Percentiles rank a stretch among this genome's conserved stretches.
These are phyloP conservation scores for Alternaria gaisen DNA, from an alignment of 2,329 filamentous ascomycete genomes.

Conservation along the genomic window DNA sequence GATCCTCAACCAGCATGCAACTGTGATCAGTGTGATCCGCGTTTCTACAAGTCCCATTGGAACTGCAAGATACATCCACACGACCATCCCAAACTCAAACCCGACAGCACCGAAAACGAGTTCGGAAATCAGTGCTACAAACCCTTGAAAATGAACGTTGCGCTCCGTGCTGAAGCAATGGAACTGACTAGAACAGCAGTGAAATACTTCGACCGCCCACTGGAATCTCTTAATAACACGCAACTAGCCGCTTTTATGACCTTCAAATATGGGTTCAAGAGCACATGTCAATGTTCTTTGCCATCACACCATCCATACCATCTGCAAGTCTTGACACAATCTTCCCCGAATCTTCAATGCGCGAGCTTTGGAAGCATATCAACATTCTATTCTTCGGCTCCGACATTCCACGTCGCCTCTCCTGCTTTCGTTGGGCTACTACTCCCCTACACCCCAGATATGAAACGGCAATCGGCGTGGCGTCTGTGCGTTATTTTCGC, in stretches of 20 bases:
- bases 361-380: slow-evolving; percentile 2
- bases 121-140: neutral
- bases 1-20: neutral
- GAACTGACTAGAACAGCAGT: neutral
- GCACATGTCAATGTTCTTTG: neutral
- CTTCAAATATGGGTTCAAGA: neutral
- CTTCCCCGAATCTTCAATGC: neutral
- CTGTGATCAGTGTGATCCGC: slow-evolving; percentile 1
- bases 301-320: neutral
- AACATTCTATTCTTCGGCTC: slow-evolving; percentile 4
- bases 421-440: neutral
- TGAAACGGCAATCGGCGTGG: neutral
- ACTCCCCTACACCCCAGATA: neutral
- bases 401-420: neutral
- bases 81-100: neutral
- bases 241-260: neutral
- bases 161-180: neutral
- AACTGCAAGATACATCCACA: neutral
- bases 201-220: neutral
- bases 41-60: neutral
- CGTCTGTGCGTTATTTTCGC: neutral
- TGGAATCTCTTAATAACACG: neutral
- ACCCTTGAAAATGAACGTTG: neutral
- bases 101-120: slow-evolving; percentile 13
- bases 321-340: neutral